A percentile compares a stretch with the other conserved stretches of the same genome.
These are phyloP conservation scores for Aegilops tauschii DNA, from an alignment of 176 grass and related monocot genomes.

Conservation along the genomic window DNA sequence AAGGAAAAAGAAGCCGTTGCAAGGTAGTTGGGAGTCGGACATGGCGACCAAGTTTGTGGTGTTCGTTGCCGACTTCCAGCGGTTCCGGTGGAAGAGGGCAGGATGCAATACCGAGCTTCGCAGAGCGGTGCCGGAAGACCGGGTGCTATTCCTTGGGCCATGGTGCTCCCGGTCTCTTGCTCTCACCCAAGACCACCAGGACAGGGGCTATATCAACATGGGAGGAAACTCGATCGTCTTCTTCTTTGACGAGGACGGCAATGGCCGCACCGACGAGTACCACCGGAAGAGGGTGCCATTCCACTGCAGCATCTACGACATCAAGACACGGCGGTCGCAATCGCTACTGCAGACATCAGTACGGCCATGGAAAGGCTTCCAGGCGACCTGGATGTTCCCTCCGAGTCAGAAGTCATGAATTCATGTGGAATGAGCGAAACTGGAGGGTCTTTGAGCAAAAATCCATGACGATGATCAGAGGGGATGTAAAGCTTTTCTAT, in stretches of 20 bases:
- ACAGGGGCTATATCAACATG: background rate
- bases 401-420: background rate
- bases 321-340: background rate
- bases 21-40: too few species aligned
- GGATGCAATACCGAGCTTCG: background rate
- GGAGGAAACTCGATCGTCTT: background rate
- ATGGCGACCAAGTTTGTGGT: background rate
- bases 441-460: too few species aligned
- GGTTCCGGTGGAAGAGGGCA: background rate
- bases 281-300: background rate
- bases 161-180: background rate
- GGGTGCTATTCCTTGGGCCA: background rate
- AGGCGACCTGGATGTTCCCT: background rate
- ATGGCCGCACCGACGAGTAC: background rate
- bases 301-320: too few species aligned
- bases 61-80: background rate
- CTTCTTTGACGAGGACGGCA: background rate
- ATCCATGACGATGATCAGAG: too few species aligned
- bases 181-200: background rate
- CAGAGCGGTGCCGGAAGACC: background rate
- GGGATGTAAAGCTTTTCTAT: too few species aligned
- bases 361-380: background rate
- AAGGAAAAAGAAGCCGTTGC: too few species aligned
- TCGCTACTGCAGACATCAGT: background rate
- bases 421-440: too few species aligned